phyloP scores from a whole-genome alignment of 306 rosid genomes.

The Glycine latifolia region DNA sequence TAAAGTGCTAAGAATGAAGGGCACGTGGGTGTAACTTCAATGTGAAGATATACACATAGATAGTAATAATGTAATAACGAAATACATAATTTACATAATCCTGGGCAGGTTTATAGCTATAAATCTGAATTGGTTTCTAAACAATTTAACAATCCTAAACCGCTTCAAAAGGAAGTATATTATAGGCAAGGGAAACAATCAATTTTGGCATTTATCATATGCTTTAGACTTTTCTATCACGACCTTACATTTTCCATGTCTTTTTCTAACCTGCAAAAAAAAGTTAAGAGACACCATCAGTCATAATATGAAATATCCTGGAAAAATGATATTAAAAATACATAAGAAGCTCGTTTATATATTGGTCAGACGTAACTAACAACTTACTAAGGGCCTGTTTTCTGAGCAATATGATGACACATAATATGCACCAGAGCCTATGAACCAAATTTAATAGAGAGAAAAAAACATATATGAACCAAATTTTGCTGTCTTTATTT shows the following conservation, averaged over 20 bases:
- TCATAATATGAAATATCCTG: conserved; percentile 31
- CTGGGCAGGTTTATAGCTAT: conserved; percentile 16
- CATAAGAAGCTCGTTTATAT: conserved; percentile 14
- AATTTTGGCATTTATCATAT: conserved; percentile 59
- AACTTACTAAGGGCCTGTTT: no score
- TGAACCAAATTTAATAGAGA: conserved; percentile 10
- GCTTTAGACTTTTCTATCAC: conserved; percentile 71
- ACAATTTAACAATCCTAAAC: conserved; percentile 15
- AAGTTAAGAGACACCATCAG: conserved; percentile 18
- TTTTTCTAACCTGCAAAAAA: conserved; percentile 67
- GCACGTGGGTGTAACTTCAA: no score
- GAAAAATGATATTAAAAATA: conserved; percentile 26
- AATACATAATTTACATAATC: conserved; percentile 24
- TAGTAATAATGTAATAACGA: conserved; percentile 16
- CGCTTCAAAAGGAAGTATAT: conserved; percentile 1
- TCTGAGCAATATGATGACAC: no score
- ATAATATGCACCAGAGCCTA: neutral
- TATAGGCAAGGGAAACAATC: conserved; percentile 12
- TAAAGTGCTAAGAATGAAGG: no score
- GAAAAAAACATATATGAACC: no score
- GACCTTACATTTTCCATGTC: conserved; percentile 61
- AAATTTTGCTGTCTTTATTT: no score
- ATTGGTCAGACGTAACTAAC: neutral
- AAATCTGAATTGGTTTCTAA: neutral
- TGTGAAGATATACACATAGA: neutral